Base-by-base conservation (phyloP, 345 rosid species). In the Trapa incisa region DNA sequence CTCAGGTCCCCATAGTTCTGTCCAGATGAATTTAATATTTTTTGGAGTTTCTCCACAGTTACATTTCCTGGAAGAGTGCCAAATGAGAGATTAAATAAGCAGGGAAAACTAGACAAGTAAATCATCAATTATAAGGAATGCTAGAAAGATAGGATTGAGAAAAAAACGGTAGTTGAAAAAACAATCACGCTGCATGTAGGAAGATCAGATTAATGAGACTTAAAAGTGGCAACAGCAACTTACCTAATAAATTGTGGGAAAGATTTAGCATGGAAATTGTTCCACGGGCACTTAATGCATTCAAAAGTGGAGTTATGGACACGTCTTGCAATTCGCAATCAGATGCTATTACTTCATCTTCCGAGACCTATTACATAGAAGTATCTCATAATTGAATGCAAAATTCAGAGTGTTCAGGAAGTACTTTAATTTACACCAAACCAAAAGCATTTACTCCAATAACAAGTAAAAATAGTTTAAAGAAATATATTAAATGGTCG, bases 291-390 rank as follows among this genome's bases (percentile, higher is more conserved):
- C 80, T 85, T 73, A 93, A 81, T 74, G 98, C 86, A 80, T 79
- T 73, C 77, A 93, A 67, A 74, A 93, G 76, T 14, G 98, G 97
- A 75, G 87, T 79, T 64, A 88, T 69, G 68, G 97, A 93, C 72
- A 93, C 68, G 73, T 93, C 98, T 87, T 90, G 98, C 81, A 93
- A 76, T 70, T 86, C 95, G 74, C 95, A 93, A 42, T 87, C 96
- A 41, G 97, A 84, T 61, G 77, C 84, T 60, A 75, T 71, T 32
- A 93, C 83, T 82, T 90, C 98, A 79, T 93, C 97, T 80, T 93
- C 98, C 50, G 76, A 74, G 37, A 88, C 87, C 97, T 93, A 79
- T 69, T 65, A 45, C 45, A 64, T 11, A 9, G 17, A 64, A 33
- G 32, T 22, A 32, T 39, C 15, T 8, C n/a, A 65, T 14, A 36